Percentiles rank a stretch among this genome's conserved stretches.
Evolutionary conservation across 768 basidiomycete genomes (phyloP).

Genomic region (Amanita polypyramis): DNA sequence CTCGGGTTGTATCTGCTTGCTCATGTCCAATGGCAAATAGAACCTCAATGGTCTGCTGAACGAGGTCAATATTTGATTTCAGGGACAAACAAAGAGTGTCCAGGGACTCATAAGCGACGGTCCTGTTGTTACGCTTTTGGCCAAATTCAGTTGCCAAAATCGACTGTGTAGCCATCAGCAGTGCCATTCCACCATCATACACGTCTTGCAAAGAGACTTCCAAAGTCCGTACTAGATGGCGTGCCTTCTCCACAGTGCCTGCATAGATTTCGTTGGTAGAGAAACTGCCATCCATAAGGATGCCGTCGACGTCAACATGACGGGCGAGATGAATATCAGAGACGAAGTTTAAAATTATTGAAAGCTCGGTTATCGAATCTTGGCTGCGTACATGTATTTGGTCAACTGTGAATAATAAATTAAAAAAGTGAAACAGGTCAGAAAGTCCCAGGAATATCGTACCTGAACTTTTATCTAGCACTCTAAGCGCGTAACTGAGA

Average conservation of each 20-base stretch:
- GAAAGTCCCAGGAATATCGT: slow-evolving; percentile 9
- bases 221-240: slow-evolving; percentile 54
- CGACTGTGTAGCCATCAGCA: slow-evolving; percentile 51
- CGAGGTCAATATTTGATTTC: slow-evolving; percentile 42
- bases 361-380: slow-evolving; percentile 44
- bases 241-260: slow-evolving; percentile 60
- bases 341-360: slow-evolving; percentile 46
- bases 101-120: slow-evolving; percentile 32
- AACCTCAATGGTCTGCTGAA: slow-evolving; percentile 50
- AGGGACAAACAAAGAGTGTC: slow-evolving; percentile 41
- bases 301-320: slow-evolving; percentile 75
- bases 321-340: slow-evolving; percentile 71
- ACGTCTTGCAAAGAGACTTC: slow-evolving; percentile 64
- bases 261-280: slow-evolving; percentile 42
- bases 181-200: slow-evolving; percentile 57
- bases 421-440: slow-evolving; percentile 4
- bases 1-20: slow-evolving; percentile 58
- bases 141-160: slow-evolving; percentile 28
- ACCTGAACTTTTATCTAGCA: slow-evolving; percentile 28
- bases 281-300: slow-evolving; percentile 37
- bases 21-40: slow-evolving; percentile 57
- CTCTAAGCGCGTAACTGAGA: slow-evolving; percentile 23
- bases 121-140: slow-evolving; percentile 21
- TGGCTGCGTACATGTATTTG: slow-evolving; percentile 34
- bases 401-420: no score